A percentile compares a stretch with the other conserved stretches of the same genome.
These are phyloP conservation scores for Porcisia hertigi DNA, from an alignment of 208 protist species.

Conservation along the genomic window DNA sequence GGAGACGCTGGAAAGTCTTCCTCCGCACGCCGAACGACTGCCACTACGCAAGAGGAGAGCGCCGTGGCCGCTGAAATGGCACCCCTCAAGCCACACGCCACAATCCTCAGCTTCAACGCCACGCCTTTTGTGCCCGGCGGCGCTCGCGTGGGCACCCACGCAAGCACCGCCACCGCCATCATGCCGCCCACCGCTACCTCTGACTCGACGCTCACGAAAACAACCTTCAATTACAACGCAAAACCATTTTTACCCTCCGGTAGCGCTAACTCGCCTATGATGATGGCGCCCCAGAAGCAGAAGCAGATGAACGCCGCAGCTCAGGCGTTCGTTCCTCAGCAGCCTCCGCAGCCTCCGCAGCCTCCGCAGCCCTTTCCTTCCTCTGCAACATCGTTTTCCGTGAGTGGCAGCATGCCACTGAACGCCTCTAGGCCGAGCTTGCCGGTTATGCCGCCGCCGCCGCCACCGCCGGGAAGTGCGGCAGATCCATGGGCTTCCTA, in stretches of 20 bases:
- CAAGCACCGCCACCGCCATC: not conserved
- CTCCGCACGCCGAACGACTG: constrained; percentile 12
- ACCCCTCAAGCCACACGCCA: not conserved
- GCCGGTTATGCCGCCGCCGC: not conserved
- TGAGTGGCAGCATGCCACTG: not conserved
- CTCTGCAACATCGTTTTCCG: not conserved
- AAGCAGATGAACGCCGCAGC: constrained; percentile 18
- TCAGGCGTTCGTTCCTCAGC: constrained; percentile 16
- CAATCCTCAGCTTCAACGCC: constrained; percentile 30
- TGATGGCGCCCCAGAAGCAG: not conserved
- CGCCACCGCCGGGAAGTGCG: not conserved
- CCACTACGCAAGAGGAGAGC: constrained; percentile 16
- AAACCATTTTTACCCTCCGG: constrained; percentile 21
- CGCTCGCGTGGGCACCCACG: not conserved
- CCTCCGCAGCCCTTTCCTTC: not conserved
- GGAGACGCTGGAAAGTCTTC: not conserved
- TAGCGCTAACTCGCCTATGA: not conserved
- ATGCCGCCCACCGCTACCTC: not conserved
- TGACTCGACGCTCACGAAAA: constrained; percentile 27
- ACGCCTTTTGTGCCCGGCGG: constrained; percentile 33
- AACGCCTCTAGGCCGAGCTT: not conserved
- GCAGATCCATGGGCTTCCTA: constrained; percentile 39
- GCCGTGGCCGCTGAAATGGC: constrained; percentile 2
- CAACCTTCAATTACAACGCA: constrained; percentile 36
- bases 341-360: constrained; percentile 10